Base-by-base conservation (phyloP, 768 basidiomycete species). In the Podaxis carcinomalis region DNA sequence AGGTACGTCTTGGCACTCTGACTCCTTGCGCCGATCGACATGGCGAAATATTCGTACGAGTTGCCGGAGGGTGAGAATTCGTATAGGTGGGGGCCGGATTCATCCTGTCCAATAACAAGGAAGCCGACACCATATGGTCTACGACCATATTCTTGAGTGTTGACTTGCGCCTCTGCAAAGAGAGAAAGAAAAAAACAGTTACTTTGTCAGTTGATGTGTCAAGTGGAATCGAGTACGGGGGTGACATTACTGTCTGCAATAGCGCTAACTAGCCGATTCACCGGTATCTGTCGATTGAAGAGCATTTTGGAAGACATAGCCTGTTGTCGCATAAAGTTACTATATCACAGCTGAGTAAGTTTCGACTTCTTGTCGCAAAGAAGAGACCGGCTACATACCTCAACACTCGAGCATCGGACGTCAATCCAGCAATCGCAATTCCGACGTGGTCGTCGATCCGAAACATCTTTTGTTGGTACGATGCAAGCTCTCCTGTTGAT, bases 401-500 rank as follows among this genome's bases (percentile, higher is more conserved):
- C 67, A 99, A 75, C 1, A 98, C 97, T 72, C 97, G 90, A 47
- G 97, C 97, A 79, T 99, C 97, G 50, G 92, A 95, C 7, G 97
- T 99, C 64, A 99, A 78, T n/a, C 97, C 97, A 54, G 97, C 97
- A 72, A 99, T 98, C 52, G 95, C 96, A 69, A 99, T 94, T n/a
- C 97, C 97, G 67, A 97, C 88, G 77, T 99, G 97, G 74, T 98
- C 95, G 71, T 99, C 97, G 87, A 99, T 96, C 70, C 95, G 84
- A 75, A 96, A 97, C 89, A 98, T 92, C 83, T 99, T 98, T 79
- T 98, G 95, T 73, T 99, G 97, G 81, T 98, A 98, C n/a, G 93
- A 93, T 14, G 97, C 95, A 56, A 99, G 83, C 74, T 98, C 96
- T 62, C 97, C 97, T 13, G 94, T 95, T 28, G 97, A 98, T 74